Percentiles rank a stretch among this genome's conserved stretches.
Conservation (phyloP, 306 rosid species). For the Prunus davidiana region DNA sequence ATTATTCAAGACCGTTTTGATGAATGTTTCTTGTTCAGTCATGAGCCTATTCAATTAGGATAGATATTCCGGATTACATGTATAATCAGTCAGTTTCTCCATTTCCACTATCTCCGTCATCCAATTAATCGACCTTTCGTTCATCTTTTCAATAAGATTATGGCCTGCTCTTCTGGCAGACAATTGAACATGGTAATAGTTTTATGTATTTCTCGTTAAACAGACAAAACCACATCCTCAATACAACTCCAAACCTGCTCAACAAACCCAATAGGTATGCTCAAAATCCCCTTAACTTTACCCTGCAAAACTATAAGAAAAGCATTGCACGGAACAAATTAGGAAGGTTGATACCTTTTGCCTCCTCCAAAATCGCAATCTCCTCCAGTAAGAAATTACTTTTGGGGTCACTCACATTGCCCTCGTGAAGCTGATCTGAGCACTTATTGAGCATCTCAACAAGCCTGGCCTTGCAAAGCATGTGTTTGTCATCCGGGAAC, state of each 20-base stretch:
- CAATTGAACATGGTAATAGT: not conserved
- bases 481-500: conserved; percentile 12
- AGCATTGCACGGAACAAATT: not conserved
- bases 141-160: not conserved
- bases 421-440: not conserved
- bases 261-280: not conserved
- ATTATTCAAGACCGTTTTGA: too few relatives aligned
- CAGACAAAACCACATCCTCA: not conserved
- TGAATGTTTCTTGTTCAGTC: too few relatives aligned
- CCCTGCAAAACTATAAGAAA: not conserved
- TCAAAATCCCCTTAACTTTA: not conserved
- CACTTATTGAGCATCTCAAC: conserved; percentile 23
- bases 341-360: not conserved
- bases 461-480: conserved; percentile 46
- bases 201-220: not conserved
- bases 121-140: not conserved
- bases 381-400: conserved; percentile 31
- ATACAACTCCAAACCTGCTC: not conserved
- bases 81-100: too few relatives aligned
- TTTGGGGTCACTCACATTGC: not conserved
- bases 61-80: too few relatives aligned
- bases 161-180: not conserved
- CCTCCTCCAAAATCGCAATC: not conserved
- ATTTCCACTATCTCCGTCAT: too few relatives aligned
- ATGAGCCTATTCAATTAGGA: too few relatives aligned